A percentile compares a stretch with the other conserved stretches of the same genome.
Conservation (phyloP, 352 stramenopile species). For the Globisporangium middletonii region DNA sequence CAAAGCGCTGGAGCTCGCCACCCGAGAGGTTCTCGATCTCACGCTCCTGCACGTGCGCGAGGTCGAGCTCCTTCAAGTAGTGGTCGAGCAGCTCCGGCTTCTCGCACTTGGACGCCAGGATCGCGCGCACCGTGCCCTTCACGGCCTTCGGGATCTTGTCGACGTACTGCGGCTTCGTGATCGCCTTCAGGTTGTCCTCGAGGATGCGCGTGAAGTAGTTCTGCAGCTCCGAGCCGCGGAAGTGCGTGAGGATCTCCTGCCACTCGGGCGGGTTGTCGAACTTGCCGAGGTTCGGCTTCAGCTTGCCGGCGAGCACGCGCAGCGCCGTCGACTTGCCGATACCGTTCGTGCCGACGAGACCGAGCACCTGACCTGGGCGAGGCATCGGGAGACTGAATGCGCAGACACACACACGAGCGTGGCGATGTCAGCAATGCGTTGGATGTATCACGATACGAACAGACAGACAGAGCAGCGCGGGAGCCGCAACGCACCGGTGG, state of each 20-base stretch:
- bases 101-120: slow-evolving; percentile 93
- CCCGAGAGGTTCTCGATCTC: slow-evolving; percentile 95
- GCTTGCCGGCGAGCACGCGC: slow-evolving; percentile 98
- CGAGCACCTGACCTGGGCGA: slow-evolving; percentile 96
- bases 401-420: neutral
- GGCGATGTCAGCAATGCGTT: neutral
- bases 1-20: slow-evolving; percentile 99
- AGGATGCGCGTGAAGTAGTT: slow-evolving; percentile 99
- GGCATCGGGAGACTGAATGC: slow-evolving; percentile 92
- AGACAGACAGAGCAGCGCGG: neutral
- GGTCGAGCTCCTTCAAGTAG: slow-evolving; percentile 91
- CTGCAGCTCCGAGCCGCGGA: slow-evolving; percentile 96
- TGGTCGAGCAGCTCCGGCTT: slow-evolving; percentile 76
- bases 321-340: slow-evolving; percentile 99
- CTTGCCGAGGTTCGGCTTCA: slow-evolving; percentile 98
- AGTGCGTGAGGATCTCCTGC: slow-evolving; percentile 99
- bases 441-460: neutral
- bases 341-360: slow-evolving; percentile 98
- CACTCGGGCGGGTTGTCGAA: slow-evolving; percentile 97
- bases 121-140: slow-evolving; percentile 91
- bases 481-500: slow-evolving; percentile 62
- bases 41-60: slow-evolving; percentile 96
- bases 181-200: slow-evolving; percentile 98
- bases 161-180: slow-evolving; percentile 99
- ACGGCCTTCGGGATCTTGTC: slow-evolving; percentile 98